Base-by-base conservation (phyloP, 225 moss, liverwort and hornwort species). In the Marchantia polymorpha region DNA sequence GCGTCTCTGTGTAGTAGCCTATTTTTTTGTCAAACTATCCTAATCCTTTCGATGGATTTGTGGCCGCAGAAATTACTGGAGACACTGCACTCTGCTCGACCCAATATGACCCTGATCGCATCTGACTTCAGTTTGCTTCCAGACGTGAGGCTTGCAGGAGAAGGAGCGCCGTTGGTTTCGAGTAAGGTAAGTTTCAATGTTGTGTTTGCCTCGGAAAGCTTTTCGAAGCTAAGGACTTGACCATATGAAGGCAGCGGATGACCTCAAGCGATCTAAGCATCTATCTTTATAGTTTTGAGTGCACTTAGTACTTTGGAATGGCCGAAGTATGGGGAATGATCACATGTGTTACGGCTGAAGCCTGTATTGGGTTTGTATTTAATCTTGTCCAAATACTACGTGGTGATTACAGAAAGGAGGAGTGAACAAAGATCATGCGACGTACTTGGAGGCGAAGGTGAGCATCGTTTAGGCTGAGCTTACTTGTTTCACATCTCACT, bases 71-170 rank as follows among this genome's bases (percentile, higher is more conserved):
- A 91, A 90, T 84, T 99, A 83, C 81, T 99, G 56, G 90, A 99
- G 80, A 92, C 88, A 64, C 84, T 99, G n/a, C 90, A 99, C 83
- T 86, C 83, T 50, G 86, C 87, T 74, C 91, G 93, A 66, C 99
- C 99, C 55, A 94, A 90, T 75, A 91, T 99, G 95, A 93, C 90
- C 51, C 87, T 99, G 26, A 92, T 99, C 60, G 81, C 95, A 75
- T 92, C 99, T 52, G 99, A 99, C 77, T 99, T 99, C 78, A 99
- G 95, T 80, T 89, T 85, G 76, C 86, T 99, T 81, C 99, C 99
- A 55, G 99, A 93, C 81, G 92, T 99, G 30, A 91, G 79, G 58
- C 79, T 99, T 72, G 83, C 90, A 78, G 99, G 95, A 80, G 79
- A 85, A 68, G 84, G 92, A 77, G 99, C 99, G 16, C 99, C 99